phyloP scores from a whole-genome alignment of 805 yeast genomes.

The Candida tammaniensis region DNA sequence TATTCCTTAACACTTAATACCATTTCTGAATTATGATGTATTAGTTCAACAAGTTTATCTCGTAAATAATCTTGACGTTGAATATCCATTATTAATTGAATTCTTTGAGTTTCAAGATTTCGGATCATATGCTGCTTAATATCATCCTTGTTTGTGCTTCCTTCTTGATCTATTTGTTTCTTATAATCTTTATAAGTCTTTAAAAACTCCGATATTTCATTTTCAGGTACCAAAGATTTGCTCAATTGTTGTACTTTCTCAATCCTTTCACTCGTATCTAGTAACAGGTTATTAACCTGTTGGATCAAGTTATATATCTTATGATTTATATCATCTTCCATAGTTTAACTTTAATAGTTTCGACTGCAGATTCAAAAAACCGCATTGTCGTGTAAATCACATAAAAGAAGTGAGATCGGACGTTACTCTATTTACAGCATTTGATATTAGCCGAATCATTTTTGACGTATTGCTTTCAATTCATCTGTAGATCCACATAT shows the following conservation, averaged over 20 bases:
- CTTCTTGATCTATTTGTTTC: too few relatives aligned
- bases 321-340: conserved; percentile 14
- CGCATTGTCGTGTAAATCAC: too few relatives aligned
- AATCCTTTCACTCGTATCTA: conserved; percentile 15
- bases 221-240: conserved; percentile 17
- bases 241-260: conserved; percentile 17
- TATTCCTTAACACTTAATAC: conserved; percentile 31
- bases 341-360: too few relatives aligned
- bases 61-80: conserved; percentile 35
- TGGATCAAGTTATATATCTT: conserved; percentile 9
- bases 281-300: conserved; percentile 4
- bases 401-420: too few relatives aligned
- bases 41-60: conserved; percentile 29
- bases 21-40: conserved; percentile 32
- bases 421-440: too few relatives aligned
- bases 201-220: conserved; percentile 9
- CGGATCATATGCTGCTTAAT: conserved; percentile 4
- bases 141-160: not conserved
- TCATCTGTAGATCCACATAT: too few relatives aligned
- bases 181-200: conserved; percentile 2
- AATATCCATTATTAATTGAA: conserved; percentile 34
- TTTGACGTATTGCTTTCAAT: too few relatives aligned
- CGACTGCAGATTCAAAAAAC: too few relatives aligned
- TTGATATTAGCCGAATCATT: too few relatives aligned
- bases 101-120: conserved; percentile 25